Conservation (phyloP, 345 rosid genomes). For the Acer campestre region DNA sequence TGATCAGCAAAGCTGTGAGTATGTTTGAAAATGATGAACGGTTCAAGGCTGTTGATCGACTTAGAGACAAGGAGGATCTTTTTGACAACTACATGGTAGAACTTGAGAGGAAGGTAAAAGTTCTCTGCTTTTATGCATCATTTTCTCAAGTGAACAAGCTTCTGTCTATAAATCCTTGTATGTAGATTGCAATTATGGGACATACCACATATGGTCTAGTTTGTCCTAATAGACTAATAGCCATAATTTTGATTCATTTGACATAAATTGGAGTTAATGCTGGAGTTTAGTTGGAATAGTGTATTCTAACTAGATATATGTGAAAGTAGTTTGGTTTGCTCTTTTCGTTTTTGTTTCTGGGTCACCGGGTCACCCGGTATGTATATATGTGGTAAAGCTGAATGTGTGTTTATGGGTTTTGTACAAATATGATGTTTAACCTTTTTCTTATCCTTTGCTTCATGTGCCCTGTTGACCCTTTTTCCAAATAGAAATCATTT, state of each 20-base stretch:
- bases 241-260: background rate
- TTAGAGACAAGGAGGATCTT: slow-evolving; percentile 91
- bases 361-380: background rate
- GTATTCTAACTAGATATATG: background rate
- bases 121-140: background rate
- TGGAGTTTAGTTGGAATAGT: background rate
- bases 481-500: background rate
- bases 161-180: background rate
- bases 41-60: slow-evolving; percentile 88
- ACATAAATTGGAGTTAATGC: background rate
- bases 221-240: background rate
- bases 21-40: slow-evolving; percentile 95
- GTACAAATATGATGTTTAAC: background rate
- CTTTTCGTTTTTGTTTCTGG: background rate
- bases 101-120: slow-evolving; percentile 88
- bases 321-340: background rate
- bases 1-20: slow-evolving; percentile 77
- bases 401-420: background rate
- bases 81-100: slow-evolving; percentile 84
- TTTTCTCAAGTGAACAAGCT: too few species aligned
- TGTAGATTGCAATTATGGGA: background rate
- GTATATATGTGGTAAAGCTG: background rate
- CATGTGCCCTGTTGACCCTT: background rate
- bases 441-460: background rate
- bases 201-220: background rate